Percentiles rank a stretch among this genome's conserved stretches.
phyloP scores from a whole-genome alignment of 2,329 filamentous ascomycete genomes.

The Pseudocercospora fijiensis region DNA sequence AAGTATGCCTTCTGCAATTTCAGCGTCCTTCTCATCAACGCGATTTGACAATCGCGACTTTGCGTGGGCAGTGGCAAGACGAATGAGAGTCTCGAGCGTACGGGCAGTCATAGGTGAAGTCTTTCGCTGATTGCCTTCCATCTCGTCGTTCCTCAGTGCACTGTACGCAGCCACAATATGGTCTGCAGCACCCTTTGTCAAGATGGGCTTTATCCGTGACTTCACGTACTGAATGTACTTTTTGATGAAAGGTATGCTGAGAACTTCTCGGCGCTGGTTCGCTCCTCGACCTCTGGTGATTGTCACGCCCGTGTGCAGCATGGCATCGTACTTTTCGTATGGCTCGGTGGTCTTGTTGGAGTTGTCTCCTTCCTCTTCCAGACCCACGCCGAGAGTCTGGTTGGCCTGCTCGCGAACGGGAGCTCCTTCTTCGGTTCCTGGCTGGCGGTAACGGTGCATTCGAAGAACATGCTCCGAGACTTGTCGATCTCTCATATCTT shows the following conservation, averaged over 20 bases:
- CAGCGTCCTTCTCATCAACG: conserved; percentile 85
- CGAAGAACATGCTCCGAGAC: conserved; percentile 95
- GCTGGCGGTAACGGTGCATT: conserved; percentile 93
- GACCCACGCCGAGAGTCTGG: conserved; percentile 82
- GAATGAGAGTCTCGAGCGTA: conserved; percentile 97
- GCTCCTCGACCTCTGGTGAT: conserved; percentile 71
- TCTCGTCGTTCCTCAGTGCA: conserved; percentile 88
- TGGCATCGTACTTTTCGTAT: conserved; percentile 92
- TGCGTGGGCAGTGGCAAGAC: conserved; percentile 91
- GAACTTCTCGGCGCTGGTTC: conserved; percentile 76
- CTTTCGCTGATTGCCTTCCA: conserved; percentile 88
- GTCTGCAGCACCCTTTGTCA: conserved; percentile 88
- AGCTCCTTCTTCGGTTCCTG: conserved; percentile 89
- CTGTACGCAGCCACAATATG: conserved; percentile 91
- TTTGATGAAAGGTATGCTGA: conserved; percentile 98
- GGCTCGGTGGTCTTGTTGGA: conserved; percentile 80
- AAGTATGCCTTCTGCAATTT: conserved; percentile 83
- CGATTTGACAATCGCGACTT: conserved; percentile 85
- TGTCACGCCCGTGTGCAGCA: conserved; percentile 90
- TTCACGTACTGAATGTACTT: conserved; percentile 99
- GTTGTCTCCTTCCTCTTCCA: conserved; percentile 68
- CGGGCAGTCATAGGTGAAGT: conserved; percentile 95
- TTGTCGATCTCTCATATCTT: conserved; percentile 84
- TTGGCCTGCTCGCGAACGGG: conserved; percentile 84
- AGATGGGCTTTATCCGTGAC: conserved; percentile 79